phyloP scores from a whole-genome alignment of 805 yeast species.

The Ogataea sp. region DNA sequence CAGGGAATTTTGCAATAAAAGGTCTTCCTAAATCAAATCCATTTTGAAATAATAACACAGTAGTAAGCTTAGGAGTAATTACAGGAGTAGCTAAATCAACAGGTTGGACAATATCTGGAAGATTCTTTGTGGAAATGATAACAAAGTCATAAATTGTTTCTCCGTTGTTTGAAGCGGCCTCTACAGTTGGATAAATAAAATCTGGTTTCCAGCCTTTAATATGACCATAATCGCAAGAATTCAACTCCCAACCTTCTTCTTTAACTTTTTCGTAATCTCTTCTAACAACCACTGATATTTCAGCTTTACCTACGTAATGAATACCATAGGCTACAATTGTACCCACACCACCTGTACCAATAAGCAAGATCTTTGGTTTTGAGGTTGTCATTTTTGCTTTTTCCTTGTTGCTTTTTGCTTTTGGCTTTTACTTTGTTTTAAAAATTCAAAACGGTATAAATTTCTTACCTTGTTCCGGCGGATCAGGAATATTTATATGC shows the following conservation, averaged over 20 bases:
- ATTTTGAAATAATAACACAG: constrained; percentile 54
- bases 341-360: constrained; percentile 86
- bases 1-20: constrained; percentile 41
- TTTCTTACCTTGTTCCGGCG: too few species aligned
- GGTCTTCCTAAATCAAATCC: constrained; percentile 59
- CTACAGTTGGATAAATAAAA: constrained; percentile 24
- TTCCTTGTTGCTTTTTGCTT: too few species aligned
- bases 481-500: too few species aligned
- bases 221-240: constrained; percentile 55
- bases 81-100: constrained; percentile 45
- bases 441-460: too few species aligned
- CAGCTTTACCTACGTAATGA: constrained; percentile 33
- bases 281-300: constrained; percentile 53
- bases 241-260: constrained; percentile 43
- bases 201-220: constrained; percentile 48
- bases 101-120: constrained; percentile 48
- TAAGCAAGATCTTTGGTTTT: constrained; percentile 22
- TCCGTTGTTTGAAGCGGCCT: constrained; percentile 31
- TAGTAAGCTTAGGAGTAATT: constrained; percentile 35
- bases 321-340: constrained; percentile 62
- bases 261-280: constrained; percentile 47
- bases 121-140: constrained; percentile 49
- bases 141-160: constrained; percentile 50
- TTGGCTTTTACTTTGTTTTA: too few species aligned
- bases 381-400: constrained; percentile 2